Conservation (phyloP, 768 basidiomycete genomes). For the Cystoderma amianthinum region DNA sequence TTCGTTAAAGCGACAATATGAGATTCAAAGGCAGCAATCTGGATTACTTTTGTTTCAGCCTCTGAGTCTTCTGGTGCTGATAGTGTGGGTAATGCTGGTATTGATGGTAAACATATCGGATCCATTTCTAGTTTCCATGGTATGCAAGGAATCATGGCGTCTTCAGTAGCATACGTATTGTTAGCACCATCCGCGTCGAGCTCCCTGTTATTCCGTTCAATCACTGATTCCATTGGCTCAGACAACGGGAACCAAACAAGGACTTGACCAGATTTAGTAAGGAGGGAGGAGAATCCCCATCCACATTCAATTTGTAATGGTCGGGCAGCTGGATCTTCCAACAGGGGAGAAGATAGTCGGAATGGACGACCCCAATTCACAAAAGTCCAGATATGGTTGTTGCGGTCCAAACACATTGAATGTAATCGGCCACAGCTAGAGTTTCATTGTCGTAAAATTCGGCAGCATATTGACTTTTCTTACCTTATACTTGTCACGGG, state of each 20-base stretch:
- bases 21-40: constrained; percentile 74
- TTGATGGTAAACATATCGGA: constrained; percentile 50
- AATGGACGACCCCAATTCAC: constrained; percentile 76
- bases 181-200: constrained; percentile 38
- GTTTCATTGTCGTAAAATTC: background rate
- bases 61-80: constrained; percentile 14
- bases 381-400: constrained; percentile 66
- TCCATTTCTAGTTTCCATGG: constrained; percentile 49
- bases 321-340: constrained; percentile 34
- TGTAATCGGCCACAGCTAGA: constrained; percentile 77
- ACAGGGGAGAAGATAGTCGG: constrained; percentile 40
- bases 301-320: constrained; percentile 70
- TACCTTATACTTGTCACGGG: constrained; percentile 64
- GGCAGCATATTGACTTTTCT: no score
- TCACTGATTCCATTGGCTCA: constrained; percentile 29
- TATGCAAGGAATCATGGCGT: constrained; percentile 49
- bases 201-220: constrained; percentile 29
- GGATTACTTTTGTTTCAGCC: constrained; percentile 42
- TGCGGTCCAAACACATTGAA: constrained; percentile 54
- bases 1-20: constrained; percentile 78
- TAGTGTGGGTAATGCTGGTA: constrained; percentile 57
- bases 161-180: constrained; percentile 22
- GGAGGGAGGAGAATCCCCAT: constrained; percentile 71
- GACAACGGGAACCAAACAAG: constrained; percentile 70
- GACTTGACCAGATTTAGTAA: constrained; percentile 67